These are phyloP conservation scores for Pythium brachiatum DNA, from an alignment of 352 stramenopile species.

Conservation along the genomic window DNA sequence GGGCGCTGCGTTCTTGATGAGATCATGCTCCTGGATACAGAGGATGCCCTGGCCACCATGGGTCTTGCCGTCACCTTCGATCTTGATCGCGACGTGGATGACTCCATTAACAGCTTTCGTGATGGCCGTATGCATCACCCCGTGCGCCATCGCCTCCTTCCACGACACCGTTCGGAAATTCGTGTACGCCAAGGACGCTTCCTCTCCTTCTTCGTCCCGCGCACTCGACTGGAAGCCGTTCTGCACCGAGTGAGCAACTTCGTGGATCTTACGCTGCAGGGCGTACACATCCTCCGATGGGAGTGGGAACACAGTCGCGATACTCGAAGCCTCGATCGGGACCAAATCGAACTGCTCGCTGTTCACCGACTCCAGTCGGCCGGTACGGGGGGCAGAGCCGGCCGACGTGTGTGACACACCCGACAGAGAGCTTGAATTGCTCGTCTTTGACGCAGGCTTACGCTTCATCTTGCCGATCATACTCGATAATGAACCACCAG, in stretches of 20 bases:
- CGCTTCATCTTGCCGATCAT: constrained; percentile 23
- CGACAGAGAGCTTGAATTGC: background rate
- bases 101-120: constrained; percentile 67
- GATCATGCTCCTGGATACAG: constrained; percentile 58
- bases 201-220: constrained; percentile 50
- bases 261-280: constrained; percentile 71
- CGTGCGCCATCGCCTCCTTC: constrained; percentile 51
- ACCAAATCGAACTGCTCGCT: constrained; percentile 34
- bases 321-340: constrained; percentile 56
- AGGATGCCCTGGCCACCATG: constrained; percentile 64
- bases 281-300: constrained; percentile 70
- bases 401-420: background rate
- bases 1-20: constrained; percentile 41
- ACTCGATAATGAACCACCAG: constrained; percentile 12
- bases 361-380: constrained; percentile 20
- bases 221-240: constrained; percentile 69
- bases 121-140: constrained; percentile 65
- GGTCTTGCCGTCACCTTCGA: constrained; percentile 45
- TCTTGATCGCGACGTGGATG: constrained; percentile 69
- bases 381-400: constrained; percentile 5
- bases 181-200: constrained; percentile 67
- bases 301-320: constrained; percentile 75
- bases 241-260: constrained; percentile 67
- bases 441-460: constrained; percentile 5
- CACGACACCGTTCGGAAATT: constrained; percentile 64